Percentiles rank a stretch among this genome's conserved stretches.
These are phyloP conservation scores for Phlyctochytrium planicorne DNA, from an alignment of 192 early-diverging fungal species.

Conservation along the genomic window DNA sequence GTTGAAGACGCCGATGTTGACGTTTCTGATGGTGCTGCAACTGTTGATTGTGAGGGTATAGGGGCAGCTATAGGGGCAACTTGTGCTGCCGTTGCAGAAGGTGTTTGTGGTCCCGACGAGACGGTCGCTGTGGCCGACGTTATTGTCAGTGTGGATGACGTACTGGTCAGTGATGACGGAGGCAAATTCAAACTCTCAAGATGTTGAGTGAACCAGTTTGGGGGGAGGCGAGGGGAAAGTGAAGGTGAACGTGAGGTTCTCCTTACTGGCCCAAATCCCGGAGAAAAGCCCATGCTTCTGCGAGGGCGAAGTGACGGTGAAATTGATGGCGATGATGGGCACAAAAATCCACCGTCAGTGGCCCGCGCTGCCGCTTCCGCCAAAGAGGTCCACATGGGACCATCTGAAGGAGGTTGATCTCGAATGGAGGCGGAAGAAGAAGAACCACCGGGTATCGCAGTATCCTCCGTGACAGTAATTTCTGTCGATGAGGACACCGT, in stretches of 20 bases:
- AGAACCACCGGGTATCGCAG: too few species aligned
- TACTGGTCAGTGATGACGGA: background rate
- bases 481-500: too few species aligned
- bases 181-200: background rate
- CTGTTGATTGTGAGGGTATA: too few species aligned
- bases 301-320: background rate
- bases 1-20: too few species aligned
- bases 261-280: background rate
- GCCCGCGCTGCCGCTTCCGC: background rate
- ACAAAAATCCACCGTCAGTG: background rate
- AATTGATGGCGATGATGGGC: background rate
- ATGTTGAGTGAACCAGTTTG: background rate
- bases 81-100: too few species aligned
- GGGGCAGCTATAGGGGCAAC: too few species aligned
- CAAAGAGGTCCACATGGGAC: background rate
- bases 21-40: too few species aligned
- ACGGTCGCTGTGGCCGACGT: too few species aligned
- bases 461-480: too few species aligned
- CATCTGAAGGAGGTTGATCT: too few species aligned
- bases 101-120: too few species aligned
- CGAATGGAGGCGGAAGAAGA: too few species aligned
- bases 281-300: background rate
- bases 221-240: background rate
- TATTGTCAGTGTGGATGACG: background rate
- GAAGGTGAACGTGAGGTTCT: background rate